phyloP scores from a whole-genome alignment of 2,329 filamentous ascomycete species.

The Exophiala bonariae region DNA sequence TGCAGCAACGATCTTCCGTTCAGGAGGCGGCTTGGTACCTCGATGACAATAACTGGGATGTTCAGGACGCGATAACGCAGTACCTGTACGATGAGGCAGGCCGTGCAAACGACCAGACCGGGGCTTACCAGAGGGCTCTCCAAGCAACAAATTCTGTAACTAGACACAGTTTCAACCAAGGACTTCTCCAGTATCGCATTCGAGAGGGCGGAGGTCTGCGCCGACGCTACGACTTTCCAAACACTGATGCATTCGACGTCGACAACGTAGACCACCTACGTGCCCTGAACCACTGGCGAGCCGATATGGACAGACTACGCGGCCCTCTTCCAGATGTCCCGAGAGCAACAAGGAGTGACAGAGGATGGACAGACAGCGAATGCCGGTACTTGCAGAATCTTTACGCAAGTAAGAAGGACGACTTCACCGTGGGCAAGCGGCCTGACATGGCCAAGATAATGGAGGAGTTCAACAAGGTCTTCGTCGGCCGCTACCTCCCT shows the following conservation, averaged over 20 bases:
- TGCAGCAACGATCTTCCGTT: slow-evolving; percentile 1
- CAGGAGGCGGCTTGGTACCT: slow-evolving; percentile 16
- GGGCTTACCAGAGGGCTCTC: background rate
- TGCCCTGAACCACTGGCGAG: slow-evolving; percentile 10
- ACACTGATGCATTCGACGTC: background rate
- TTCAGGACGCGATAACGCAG: slow-evolving; percentile 4
- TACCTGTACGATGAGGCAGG: slow-evolving; percentile 5
- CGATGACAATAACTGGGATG: slow-evolving; percentile 8
- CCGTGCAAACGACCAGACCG: background rate
- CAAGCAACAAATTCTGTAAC: slow-evolving; percentile 1
- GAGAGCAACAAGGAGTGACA: background rate
- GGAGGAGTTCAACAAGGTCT: slow-evolving; percentile 1
- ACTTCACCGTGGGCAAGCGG: background rate
- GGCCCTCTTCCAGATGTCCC: background rate
- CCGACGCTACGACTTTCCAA: slow-evolving; percentile 2
- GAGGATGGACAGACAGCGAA: background rate
- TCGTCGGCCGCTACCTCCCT: slow-evolving; percentile 9
- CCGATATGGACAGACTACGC: background rate
- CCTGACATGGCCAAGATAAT: background rate
- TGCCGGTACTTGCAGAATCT: background rate
- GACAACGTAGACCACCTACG: slow-evolving; percentile 5
- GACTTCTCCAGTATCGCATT: background rate
- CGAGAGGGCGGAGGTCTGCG: background rate
- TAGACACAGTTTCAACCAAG: background rate
- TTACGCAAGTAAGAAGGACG: slow-evolving; percentile 1